A percentile compares a stretch with the other conserved stretches of the same genome.
phyloP scores from a whole-genome alignment of 169 alveolate species.

The Cryptosporidium ubiquitum region DNA sequence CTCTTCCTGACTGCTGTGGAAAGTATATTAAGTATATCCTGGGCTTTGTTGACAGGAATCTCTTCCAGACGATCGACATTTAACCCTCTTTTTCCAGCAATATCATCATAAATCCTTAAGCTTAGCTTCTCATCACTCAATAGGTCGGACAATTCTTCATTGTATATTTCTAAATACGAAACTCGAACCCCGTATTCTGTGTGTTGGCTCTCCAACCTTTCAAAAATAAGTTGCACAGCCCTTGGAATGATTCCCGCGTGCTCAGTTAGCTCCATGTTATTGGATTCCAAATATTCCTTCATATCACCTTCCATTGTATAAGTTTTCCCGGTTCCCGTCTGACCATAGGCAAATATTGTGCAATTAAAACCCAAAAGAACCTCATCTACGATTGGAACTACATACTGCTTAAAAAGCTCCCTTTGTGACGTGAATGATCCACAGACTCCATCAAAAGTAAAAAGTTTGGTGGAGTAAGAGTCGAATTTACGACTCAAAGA shows the following conservation, averaged over 20 bases:
- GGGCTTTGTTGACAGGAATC: conserved; percentile 85
- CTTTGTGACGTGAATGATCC: conserved; percentile 77
- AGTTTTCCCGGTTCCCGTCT: conserved; percentile 90
- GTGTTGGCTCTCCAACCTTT: conserved; percentile 77
- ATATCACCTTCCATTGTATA: conserved; percentile 81
- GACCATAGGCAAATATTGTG: conserved; percentile 89
- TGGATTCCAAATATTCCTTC: conserved; percentile 78
- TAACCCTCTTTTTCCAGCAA: conserved; percentile 81
- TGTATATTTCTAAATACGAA: conserved; percentile 87
- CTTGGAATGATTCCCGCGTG: conserved; percentile 85
- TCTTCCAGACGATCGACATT: conserved; percentile 85
- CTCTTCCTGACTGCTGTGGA: conserved; percentile 87
- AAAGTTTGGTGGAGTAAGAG: conserved; percentile 75
- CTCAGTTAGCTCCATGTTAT: conserved; percentile 68
- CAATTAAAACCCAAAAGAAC: conserved; percentile 91
- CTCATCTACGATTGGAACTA: conserved; percentile 86
- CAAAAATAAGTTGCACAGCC: conserved; percentile 83
- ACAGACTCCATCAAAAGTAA: conserved; percentile 83
- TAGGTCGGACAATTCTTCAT: conserved; percentile 87
- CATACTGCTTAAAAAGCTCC: conserved; percentile 81
- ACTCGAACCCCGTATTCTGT: conserved; percentile 86
- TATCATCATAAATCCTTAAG: conserved; percentile 79
- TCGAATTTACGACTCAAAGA: conserved; percentile 56
- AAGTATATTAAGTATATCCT: conserved; percentile 86
- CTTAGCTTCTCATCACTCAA: conserved; percentile 79